Percentiles rank a stretch among this genome's conserved stretches.
These are phyloP conservation scores for Pseudocercospora macadamiae DNA, from an alignment of 2,329 filamentous ascomycete species.

Conservation along the genomic window DNA sequence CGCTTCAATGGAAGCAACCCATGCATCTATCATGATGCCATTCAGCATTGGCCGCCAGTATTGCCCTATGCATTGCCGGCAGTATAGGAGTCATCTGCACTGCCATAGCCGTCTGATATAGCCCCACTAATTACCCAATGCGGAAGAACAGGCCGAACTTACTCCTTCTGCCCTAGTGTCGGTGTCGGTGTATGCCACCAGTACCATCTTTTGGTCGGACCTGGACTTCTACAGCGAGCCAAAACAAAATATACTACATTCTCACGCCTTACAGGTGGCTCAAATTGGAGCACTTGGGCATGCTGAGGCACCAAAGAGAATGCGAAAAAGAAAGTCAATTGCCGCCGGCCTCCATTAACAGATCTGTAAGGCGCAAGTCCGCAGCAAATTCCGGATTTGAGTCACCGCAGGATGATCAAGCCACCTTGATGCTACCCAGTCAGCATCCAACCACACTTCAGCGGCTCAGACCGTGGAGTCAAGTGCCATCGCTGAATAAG, in stretches of 20 bases:
- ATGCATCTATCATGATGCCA: too few relatives aligned
- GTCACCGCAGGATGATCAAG: slow-evolving; percentile 8
- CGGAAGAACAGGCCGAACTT: not conserved
- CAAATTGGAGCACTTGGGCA: not conserved
- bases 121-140: not conserved
- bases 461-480: not conserved
- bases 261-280: not conserved
- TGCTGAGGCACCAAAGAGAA: not conserved
- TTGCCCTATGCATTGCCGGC: too few relatives aligned
- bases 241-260: too few relatives aligned
- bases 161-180: slow-evolving; percentile 1
- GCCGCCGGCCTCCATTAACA: not conserved
- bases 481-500: not conserved
- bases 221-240: not conserved
- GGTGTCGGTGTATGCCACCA: too few relatives aligned
- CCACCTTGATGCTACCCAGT: not conserved
- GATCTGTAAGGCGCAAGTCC: not conserved
- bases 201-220: not conserved
- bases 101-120: too few relatives aligned
- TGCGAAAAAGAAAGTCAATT: not conserved
- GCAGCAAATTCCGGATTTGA: slow-evolving; percentile 1
- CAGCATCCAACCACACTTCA: not conserved
- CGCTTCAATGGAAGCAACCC: too few relatives aligned
- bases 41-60: too few relatives aligned
- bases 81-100: too few relatives aligned